Percentiles rank a stretch among this genome's conserved stretches.
Evolutionary conservation across 495 filamentous ascomycete genomes (phyloP).

Genomic region (Neurospora intermedia): DNA sequence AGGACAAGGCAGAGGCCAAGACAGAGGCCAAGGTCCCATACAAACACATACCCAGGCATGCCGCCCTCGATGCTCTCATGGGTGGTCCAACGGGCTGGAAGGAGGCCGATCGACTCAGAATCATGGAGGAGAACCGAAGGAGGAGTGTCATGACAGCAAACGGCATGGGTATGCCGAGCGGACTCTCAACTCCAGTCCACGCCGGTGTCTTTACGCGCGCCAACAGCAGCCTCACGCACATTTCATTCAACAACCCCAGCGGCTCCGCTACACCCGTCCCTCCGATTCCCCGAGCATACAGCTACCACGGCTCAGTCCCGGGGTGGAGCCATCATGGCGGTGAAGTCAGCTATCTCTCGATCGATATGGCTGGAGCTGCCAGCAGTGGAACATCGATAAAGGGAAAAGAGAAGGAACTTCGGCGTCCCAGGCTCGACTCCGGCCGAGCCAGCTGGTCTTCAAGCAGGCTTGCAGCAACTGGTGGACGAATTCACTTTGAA

Average conservation of each 20-base stretch:
- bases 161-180: conserved; percentile 18
- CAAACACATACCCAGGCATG: conserved; percentile 46
- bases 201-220: conserved; percentile 26
- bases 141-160: conserved; percentile 30
- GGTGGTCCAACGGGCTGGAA: conserved; percentile 41
- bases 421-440: conserved; percentile 15
- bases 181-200: conserved; percentile 13
- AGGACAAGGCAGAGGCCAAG: conserved; percentile 30
- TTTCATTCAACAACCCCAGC: conserved; percentile 25
- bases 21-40: conserved; percentile 36
- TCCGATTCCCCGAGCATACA: conserved; percentile 31
- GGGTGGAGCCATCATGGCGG: conserved; percentile 15
- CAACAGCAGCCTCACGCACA: conserved; percentile 31
- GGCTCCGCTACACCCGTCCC: conserved; percentile 30
- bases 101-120: conserved; percentile 27
- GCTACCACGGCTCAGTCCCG: conserved; percentile 27
- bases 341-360: conserved; percentile 13
- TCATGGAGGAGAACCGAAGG: conserved; percentile 33
- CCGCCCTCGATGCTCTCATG: conserved; percentile 44
- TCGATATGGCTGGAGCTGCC: conserved; percentile 4
- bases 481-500: conserved; percentile 4
- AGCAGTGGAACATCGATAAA: not conserved
- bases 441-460: conserved; percentile 19
- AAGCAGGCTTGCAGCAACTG: conserved; percentile 13
- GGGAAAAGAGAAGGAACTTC: conserved; percentile 25